Evolutionary conservation across 495 filamentous ascomycete genomes (phyloP).

Genomic region (Aspergillus cristatus): DNA sequence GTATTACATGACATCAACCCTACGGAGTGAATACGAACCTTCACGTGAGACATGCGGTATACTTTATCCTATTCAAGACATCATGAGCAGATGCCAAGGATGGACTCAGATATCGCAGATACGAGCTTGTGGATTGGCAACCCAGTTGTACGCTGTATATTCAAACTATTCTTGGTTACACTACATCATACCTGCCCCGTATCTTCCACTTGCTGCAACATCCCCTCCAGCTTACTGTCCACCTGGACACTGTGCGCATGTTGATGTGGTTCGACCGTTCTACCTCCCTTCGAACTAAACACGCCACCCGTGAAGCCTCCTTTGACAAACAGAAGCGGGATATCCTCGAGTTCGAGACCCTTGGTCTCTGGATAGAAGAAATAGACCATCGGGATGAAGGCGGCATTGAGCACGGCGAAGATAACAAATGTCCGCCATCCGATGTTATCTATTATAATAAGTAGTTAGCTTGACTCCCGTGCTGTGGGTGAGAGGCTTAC

Average conservation of each 20-base stretch:
- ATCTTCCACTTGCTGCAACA: slow-evolving; percentile 9
- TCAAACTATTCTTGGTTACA: no score
- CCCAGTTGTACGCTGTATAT: no score
- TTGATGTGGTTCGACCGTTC: slow-evolving; percentile 14
- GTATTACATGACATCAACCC: no score
- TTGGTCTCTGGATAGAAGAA: slow-evolving; percentile 61
- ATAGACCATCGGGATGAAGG: slow-evolving; percentile 56
- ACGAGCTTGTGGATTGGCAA: no score
- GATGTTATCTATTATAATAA: slow-evolving; percentile 44
- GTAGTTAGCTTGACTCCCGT: not conserved
- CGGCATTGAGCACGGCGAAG: slow-evolving; percentile 46
- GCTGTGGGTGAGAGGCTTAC: slow-evolving; percentile 3
- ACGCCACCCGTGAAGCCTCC: slow-evolving; percentile 31
- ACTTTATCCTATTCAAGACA: no score
- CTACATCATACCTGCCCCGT: no score
- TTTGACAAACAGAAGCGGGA: slow-evolving; percentile 49
- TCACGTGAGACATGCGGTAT: no score
- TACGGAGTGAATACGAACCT: no score
- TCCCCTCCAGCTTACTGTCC: slow-evolving; percentile 8
- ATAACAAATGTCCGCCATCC: slow-evolving; percentile 58
- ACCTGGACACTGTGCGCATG: slow-evolving; percentile 12
- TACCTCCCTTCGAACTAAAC: slow-evolving; percentile 19
- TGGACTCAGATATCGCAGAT: no score
- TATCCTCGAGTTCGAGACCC: slow-evolving; percentile 61
- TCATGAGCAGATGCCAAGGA: no score